Evolutionary conservation across 352 stramenopile species (phyloP), one percentile per base, ranked within the genome.

Genomic region (Globisporangium solare): DNA sequence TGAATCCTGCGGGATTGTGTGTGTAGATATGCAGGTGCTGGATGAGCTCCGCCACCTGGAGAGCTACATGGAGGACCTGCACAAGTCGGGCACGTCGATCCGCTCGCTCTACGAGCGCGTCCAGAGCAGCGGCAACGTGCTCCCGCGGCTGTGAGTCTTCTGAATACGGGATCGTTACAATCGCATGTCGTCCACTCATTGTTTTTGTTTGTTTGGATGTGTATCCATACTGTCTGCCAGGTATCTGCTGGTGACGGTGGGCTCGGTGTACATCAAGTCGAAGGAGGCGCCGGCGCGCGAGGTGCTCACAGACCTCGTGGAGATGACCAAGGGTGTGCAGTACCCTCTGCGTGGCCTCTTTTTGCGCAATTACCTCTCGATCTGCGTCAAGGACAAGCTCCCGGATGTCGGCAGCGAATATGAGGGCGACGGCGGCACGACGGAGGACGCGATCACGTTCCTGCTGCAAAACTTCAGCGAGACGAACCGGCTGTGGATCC

Each of bases 401-500:
- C 94, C 95, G 1, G 89, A 98, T 65, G 77, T 73, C 18, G 66
- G 76, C 35, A 76, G 65, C 20, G 61, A 76, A 20, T 92, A 89
- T 51, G 86, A 96, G 51, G 75, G 86, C 61, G 60, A 76, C 14
- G 86, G 77, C 35, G 82, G 79, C n/a, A 67, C 66, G 37, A 72
- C 84, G 18, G 77, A 76, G 41, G 94, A 99, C 75, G 92, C 94
- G 7, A 90, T 99, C 50, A 74, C 96, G 64, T 99, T 99, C 64
- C 76, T 99, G 55, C 65, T 99, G 56, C 79, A 96, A 41, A 99
- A 99, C 70, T 96, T 99, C 37, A 74, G 89, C 21, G 97, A 99
- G 77, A 98, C 97, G 59, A 99, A 99, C 67, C 91, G 96, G 15
- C 80, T 99, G 14, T 99, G 97, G 97, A 98, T 99, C n/a, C 94